Percentiles rank a stretch among this genome's conserved stretches.
Conservation (phyloP, 2,329 filamentous ascomycete genomes). For the Fusarium falciforme region DNA sequence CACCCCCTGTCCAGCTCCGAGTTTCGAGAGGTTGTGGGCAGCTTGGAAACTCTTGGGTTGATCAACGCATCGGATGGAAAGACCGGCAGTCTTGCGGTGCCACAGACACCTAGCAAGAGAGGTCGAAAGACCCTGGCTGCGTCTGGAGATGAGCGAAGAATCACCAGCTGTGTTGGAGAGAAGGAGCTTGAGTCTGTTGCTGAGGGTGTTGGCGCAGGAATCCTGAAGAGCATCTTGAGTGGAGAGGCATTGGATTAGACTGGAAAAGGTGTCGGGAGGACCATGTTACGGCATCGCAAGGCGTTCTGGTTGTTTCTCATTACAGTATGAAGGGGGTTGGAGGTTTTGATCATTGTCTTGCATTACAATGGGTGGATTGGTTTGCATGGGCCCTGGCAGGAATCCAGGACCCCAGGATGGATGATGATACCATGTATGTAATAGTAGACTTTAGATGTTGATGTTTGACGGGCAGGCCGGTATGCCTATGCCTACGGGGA, state of each 20-base stretch:
- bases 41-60: conserved; percentile 87
- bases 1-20: conserved; percentile 91
- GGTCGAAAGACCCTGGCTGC: conserved; percentile 67
- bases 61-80: conserved; percentile 77
- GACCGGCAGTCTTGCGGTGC: conserved; percentile 72
- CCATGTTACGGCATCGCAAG: conserved; percentile 35
- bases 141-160: conserved; percentile 77
- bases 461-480: conserved; percentile 3
- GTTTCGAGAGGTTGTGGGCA: conserved; percentile 92
- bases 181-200: conserved; percentile 81
- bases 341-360: conserved; percentile 15
- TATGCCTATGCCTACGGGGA: neutral
- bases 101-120: conserved; percentile 78
- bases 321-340: conserved; percentile 1
- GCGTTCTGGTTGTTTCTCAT: conserved; percentile 29
- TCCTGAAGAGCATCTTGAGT: conserved; percentile 71
- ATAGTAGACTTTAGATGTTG: conserved; percentile 18
- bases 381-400: conserved; percentile 15
- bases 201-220: conserved; percentile 70
- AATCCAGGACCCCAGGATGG: conserved; percentile 17
- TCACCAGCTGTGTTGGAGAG: conserved; percentile 83
- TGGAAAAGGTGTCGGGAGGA: conserved; percentile 8
- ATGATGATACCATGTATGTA: conserved; percentile 34
- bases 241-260: conserved; percentile 68
- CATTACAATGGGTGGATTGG: conserved; percentile 29